phyloP scores from a whole-genome alignment of 768 basidiomycete species.

The Holtermannia corniformis region DNA sequence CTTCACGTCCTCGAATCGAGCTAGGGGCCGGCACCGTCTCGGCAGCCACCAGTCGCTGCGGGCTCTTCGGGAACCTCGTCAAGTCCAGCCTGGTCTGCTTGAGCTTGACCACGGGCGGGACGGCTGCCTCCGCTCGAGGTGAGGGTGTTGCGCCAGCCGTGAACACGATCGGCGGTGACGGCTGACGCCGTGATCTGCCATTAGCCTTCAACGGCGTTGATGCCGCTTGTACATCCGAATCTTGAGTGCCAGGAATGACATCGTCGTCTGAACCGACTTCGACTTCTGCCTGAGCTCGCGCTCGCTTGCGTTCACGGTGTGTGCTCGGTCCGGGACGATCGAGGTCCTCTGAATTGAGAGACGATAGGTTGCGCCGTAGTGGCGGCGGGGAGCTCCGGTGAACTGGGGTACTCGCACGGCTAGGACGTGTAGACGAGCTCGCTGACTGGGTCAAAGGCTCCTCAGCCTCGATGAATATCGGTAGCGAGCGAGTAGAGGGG shows the following conservation, averaged over 20 bases:
- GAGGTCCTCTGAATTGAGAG: background rate
- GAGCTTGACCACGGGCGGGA: background rate
- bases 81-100: background rate
- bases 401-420: background rate
- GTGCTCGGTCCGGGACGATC: background rate
- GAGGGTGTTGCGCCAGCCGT: background rate
- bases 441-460: no score
- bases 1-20: background rate
- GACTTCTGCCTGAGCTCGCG: background rate
- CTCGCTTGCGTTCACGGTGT: background rate
- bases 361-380: background rate
- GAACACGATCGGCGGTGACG: background rate
- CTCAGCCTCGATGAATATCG: no score
- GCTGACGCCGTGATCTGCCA: background rate
- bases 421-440: background rate
- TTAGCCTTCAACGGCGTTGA: background rate
- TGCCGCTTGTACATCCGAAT: background rate
- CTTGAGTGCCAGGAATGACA: background rate
- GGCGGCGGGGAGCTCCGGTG: no score
- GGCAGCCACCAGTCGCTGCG: background rate
- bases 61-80: background rate
- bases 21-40: background rate
- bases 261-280: background rate
- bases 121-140: background rate
- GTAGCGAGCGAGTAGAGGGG: no score